Percentiles rank a stretch among this genome's conserved stretches.
Conservation (phyloP, 495 filamentous ascomycete genomes). For the Glonium stellatum region DNA sequence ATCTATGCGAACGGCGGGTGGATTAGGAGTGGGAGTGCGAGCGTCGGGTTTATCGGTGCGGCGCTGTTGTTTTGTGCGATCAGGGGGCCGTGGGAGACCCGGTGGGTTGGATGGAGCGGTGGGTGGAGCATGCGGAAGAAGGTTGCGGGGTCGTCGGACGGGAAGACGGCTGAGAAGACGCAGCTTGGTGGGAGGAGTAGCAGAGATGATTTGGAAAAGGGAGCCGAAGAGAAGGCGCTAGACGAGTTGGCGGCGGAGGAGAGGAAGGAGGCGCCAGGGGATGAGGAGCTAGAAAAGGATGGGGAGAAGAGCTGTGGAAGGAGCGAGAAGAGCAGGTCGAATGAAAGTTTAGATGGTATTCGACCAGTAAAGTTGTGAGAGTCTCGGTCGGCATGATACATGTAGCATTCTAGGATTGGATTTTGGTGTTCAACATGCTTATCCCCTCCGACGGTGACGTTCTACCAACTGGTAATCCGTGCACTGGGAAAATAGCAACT, state of each 20-base stretch:
- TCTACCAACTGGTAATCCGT: too few relatives aligned
- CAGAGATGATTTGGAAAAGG: conserved; percentile 20
- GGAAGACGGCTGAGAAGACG: conserved; percentile 27
- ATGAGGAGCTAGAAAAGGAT: not conserved
- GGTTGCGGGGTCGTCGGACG: conserved; percentile 30
- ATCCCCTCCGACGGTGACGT: too few relatives aligned
- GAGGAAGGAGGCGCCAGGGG: conserved; percentile 13
- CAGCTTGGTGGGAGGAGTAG: conserved; percentile 9
- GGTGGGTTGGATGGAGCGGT: conserved; percentile 72
- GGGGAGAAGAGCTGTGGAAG: conserved; percentile 1
- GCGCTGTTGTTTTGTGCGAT: conserved; percentile 51
- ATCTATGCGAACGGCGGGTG: conserved; percentile 65
- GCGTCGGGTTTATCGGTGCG: conserved; percentile 57
- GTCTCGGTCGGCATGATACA: too few relatives aligned
- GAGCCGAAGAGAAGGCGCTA: conserved; percentile 13
- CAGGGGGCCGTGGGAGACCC: conserved; percentile 60
- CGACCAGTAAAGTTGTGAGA: conserved; percentile 16
- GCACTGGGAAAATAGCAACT: too few relatives aligned
- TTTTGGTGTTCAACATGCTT: too few relatives aligned
- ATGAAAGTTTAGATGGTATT: conserved; percentile 18
- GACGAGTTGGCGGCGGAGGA: conserved; percentile 23
- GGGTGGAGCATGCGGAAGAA: conserved; percentile 51
- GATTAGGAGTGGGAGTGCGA: conserved; percentile 59
- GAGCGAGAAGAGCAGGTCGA: conserved; percentile 1
- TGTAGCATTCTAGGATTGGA: too few relatives aligned